Evolutionary conservation across 495 filamentous ascomycete genomes (phyloP).

Genomic region (Aspergillus indologenus): DNA sequence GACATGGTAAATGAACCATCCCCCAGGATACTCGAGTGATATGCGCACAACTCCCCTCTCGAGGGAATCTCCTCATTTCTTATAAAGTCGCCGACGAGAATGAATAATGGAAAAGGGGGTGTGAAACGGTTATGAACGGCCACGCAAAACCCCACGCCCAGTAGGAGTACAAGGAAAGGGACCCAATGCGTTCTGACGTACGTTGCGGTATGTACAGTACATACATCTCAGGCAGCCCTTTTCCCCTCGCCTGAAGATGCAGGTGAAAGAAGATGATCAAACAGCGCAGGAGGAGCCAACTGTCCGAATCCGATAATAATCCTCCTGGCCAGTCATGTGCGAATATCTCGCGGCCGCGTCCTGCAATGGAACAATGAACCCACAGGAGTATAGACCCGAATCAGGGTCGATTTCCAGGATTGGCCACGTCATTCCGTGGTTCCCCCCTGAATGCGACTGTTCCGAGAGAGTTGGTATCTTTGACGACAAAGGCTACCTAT

Average conservation of each 20-base stretch:
- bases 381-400: neutral
- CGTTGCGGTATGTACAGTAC: too few relatives aligned
- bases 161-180: neutral
- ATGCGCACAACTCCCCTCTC: neutral
- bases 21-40: neutral
- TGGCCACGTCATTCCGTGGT: neutral
- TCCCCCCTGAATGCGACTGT: neutral
- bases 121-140: neutral
- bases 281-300: too few relatives aligned
- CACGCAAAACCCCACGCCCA: neutral
- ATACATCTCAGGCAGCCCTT: neutral
- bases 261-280: neutral
- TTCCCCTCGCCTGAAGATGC: too few relatives aligned
- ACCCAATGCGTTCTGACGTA: neutral
- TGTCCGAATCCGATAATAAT: neutral
- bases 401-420: neutral
- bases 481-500: neutral
- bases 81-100: neutral
- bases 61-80: neutral
- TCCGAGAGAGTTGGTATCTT: neutral
- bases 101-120: neutral
- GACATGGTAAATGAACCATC: neutral
- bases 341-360: neutral
- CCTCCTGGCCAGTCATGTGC: neutral
- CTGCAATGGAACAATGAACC: neutral